Conservation (phyloP, 2,329 filamentous ascomycete species). For the Sporothrix globosa region DNA sequence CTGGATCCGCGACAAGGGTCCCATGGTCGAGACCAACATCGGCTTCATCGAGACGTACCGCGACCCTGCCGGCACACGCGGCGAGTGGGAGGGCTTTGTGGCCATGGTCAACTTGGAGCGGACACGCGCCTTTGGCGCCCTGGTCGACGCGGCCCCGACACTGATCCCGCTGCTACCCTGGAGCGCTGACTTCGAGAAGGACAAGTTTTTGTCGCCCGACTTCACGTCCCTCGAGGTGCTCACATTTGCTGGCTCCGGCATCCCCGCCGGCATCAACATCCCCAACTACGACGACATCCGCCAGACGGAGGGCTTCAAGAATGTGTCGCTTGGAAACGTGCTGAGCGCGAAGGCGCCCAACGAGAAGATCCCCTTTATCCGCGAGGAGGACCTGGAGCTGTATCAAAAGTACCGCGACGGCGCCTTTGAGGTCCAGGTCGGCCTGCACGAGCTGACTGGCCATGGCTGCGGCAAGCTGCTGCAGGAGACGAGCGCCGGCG, state of each 20-base stretch:
- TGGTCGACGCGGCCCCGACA: conserved; percentile 77
- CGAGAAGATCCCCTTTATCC: conserved; percentile 90
- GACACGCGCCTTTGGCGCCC: conserved; percentile 81
- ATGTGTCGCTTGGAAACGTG: conserved; percentile 91
- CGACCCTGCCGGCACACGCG: conserved; percentile 77
- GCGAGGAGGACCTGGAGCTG: conserved; percentile 72
- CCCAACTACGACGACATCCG: conserved; percentile 77
- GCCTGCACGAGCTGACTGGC: conserved; percentile 82
- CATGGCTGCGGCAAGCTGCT: conserved; percentile 94
- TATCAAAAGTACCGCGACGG: conserved; percentile 83
- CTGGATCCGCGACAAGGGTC: conserved; percentile 83
- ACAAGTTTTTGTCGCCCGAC: conserved; percentile 91
- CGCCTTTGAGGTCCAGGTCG: conserved; percentile 94
- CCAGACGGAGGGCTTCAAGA: conserved; percentile 86
- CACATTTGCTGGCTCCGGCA: conserved; percentile 72
- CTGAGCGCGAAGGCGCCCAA: conserved; percentile 88
- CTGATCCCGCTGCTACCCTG: conserved; percentile 92
- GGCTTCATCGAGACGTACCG: conserved; percentile 86
- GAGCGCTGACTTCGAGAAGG: conserved; percentile 88
- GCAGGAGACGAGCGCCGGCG: conserved; percentile 80
- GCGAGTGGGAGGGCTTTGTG: conserved; percentile 85
- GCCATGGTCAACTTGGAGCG: conserved; percentile 87
- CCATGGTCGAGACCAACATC: conserved; percentile 77
- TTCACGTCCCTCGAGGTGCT: conserved; percentile 94
- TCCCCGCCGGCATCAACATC: conserved; percentile 70